phyloP scores from a whole-genome alignment of 2,329 filamentous ascomycete genomes.

The Trichoderma endophyticum region DNA sequence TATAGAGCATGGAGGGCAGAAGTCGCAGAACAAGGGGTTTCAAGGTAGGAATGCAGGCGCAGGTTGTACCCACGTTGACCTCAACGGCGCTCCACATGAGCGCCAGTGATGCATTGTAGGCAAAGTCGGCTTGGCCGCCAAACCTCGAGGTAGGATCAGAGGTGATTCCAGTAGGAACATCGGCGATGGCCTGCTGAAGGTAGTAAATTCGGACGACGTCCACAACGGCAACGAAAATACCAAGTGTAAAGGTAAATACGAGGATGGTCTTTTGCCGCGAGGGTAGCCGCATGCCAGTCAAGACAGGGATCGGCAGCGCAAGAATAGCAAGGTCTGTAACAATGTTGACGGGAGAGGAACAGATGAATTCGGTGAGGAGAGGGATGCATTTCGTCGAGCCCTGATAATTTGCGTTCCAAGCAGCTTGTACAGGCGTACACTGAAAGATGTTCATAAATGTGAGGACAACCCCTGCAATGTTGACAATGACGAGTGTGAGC shows the following conservation, averaged over 20 bases:
- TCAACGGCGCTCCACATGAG: conserved; percentile 95
- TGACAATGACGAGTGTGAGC: conserved; percentile 72
- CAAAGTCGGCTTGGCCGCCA: conserved; percentile 52
- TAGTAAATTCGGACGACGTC: conserved; percentile 90
- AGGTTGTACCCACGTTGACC: conserved; percentile 86
- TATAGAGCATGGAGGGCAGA: conserved; percentile 55
- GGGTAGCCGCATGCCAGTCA: conserved; percentile 82
- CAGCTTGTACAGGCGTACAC: conserved; percentile 70
- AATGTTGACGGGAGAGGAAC: conserved; percentile 85
- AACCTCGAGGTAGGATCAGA: conserved; percentile 44
- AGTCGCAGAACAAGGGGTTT: conserved; percentile 76
- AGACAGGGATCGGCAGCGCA: conserved; percentile 80
- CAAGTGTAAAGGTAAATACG: conserved; percentile 79
- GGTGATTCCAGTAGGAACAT: conserved; percentile 37
- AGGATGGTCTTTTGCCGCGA: conserved; percentile 84
- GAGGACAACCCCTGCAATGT: conserved; percentile 71
- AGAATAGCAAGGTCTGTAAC: conserved; percentile 86
- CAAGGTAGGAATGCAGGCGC: conserved; percentile 85
- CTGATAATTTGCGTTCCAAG: conserved; percentile 50
- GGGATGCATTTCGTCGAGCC: conserved; percentile 49
- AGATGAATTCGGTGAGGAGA: conserved; percentile 61
- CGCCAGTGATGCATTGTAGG: conserved; percentile 75
- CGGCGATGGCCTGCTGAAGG: conserved; percentile 67
- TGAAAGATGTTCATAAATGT: conserved; percentile 87
- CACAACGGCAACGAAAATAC: conserved; percentile 82